These are phyloP conservation scores for Ogataea hybrid DNA, from an alignment of 1,139 yeast genomes.

Conservation along the genomic window DNA sequence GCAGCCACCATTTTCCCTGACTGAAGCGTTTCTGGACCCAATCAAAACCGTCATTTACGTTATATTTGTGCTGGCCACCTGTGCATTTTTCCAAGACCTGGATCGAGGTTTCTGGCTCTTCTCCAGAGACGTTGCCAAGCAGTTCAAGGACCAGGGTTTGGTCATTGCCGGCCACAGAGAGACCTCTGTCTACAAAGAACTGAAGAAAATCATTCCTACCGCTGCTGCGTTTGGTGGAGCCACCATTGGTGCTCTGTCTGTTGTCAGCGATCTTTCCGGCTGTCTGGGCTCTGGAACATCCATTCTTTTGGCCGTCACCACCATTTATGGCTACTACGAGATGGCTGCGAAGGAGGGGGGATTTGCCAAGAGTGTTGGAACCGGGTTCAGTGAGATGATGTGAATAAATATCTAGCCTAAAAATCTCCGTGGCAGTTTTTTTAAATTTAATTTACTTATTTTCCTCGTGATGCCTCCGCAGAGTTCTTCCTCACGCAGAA, in stretches of 20 bases:
- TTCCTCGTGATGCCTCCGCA: constrained; percentile 31
- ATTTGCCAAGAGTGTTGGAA: constrained; percentile 56
- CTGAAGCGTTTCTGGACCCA: constrained; percentile 88
- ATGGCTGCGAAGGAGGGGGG: constrained; percentile 96
- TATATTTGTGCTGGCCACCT: constrained; percentile 76
- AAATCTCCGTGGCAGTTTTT: not conserved
- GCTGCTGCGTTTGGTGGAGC: constrained; percentile 99
- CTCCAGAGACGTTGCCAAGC: constrained; percentile 97
- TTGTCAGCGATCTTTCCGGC: constrained; percentile 87
- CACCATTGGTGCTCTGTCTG: constrained; percentile 95
- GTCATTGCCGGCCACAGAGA: constrained; percentile 98
- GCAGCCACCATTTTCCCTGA: constrained; percentile 85
- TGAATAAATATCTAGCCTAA: constrained; percentile 3
- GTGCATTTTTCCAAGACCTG: constrained; percentile 97
- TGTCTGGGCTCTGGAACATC: constrained; percentile 96
- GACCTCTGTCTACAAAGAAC: constrained; percentile 87
- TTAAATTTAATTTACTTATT: not conserved
- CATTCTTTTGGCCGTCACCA: constrained; percentile 90
- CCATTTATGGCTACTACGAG: constrained; percentile 95
- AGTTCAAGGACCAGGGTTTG: constrained; percentile 95
- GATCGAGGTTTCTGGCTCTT: constrained; percentile 95
- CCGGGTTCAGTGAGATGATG: constrained; percentile 45
- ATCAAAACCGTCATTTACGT: constrained; percentile 81
- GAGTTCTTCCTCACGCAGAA: constrained; percentile 29
- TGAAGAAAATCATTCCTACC: constrained; percentile 92